Evolutionary conservation across 139 green algal genomes (phyloP).

Genomic region (Spirogloea muscicola): DNA sequence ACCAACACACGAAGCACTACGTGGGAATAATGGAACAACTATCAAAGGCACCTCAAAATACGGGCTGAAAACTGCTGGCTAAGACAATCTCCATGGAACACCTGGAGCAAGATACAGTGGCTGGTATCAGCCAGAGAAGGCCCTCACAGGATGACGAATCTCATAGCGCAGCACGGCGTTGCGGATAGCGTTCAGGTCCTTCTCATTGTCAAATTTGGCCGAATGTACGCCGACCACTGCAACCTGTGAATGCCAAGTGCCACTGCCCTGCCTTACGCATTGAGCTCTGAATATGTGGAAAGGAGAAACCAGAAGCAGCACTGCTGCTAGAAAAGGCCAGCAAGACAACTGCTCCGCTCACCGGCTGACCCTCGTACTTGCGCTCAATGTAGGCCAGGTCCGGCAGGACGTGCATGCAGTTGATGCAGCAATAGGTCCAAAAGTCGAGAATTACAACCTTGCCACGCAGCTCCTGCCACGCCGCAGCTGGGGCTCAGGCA

Average conservation of each 20-base stretch:
- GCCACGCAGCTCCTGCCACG: conserved; percentile 57
- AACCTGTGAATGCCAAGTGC: conserved; percentile 34
- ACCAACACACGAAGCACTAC: too few relatives aligned
- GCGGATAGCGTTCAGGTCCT: conserved; percentile 59
- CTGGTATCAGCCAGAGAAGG: neutral
- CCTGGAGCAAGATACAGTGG: too few relatives aligned
- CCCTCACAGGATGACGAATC: conserved; percentile 62
- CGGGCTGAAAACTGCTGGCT: too few relatives aligned
- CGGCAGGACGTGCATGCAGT: conserved; percentile 81
- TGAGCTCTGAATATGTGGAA: too few relatives aligned
- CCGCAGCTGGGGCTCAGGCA: neutral
- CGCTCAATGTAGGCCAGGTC: conserved; percentile 67
- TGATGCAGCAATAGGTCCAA: conserved; percentile 88
- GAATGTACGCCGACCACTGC: conserved; percentile 74
- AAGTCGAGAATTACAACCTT: conserved; percentile 76
- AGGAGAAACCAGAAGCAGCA: too few relatives aligned
- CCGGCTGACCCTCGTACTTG: conserved; percentile 59
- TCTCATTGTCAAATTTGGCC: conserved; percentile 85
- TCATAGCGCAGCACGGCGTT: conserved; percentile 68
- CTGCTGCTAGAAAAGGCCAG: too few relatives aligned
- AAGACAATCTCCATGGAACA: too few relatives aligned
- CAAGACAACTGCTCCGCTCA: too few relatives aligned
- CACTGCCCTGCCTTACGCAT: too few relatives aligned
- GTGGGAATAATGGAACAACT: too few relatives aligned
- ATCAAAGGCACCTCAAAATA: too few relatives aligned